These are phyloP conservation scores for Ascochyta fabae DNA, from an alignment of 2,329 filamentous ascomycete genomes.

Conservation along the genomic window DNA sequence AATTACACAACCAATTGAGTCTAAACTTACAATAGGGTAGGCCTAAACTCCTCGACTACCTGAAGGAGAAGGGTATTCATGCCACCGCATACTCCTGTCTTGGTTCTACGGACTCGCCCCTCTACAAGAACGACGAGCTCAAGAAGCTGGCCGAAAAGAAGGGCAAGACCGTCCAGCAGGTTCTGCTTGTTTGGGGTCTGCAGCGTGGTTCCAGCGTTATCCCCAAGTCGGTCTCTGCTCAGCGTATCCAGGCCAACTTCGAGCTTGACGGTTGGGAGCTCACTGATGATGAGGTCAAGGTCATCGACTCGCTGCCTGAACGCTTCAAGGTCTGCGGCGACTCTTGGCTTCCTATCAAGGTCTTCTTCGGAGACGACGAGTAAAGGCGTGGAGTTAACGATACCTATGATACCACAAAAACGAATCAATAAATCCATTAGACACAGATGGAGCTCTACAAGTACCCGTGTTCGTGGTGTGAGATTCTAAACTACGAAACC, in stretches of 20 bases:
- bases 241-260: conserved; percentile 78
- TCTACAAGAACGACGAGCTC: conserved; percentile 71
- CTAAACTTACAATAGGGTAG: conserved; percentile 25
- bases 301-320: conserved; percentile 71
- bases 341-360: conserved; percentile 74
- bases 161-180: conserved; percentile 75
- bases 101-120: conserved; percentile 72
- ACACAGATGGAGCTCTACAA: neutral
- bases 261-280: conserved; percentile 75
- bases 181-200: conserved; percentile 80
- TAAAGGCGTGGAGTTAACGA: conserved; percentile 44
- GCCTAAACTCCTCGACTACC: conserved; percentile 76
- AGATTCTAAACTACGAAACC: too few relatives aligned
- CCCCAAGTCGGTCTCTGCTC: conserved; percentile 79
- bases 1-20: too few relatives aligned
- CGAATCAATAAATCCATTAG: conserved; percentile 3
- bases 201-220: conserved; percentile 83
- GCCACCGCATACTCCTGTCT: conserved; percentile 76
- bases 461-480: too few relatives aligned
- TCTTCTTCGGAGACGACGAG: conserved; percentile 85
- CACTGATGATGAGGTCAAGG: conserved; percentile 72
- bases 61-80: conserved; percentile 76
- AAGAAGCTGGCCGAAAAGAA: conserved; percentile 67
- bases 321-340: conserved; percentile 78
- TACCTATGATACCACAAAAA: conserved; percentile 18